Evolutionary conservation across 2,329 filamentous ascomycete species (phyloP), one percentile per base, ranked within the genome.

Genomic region (Tympanopsis confertula): DNA sequence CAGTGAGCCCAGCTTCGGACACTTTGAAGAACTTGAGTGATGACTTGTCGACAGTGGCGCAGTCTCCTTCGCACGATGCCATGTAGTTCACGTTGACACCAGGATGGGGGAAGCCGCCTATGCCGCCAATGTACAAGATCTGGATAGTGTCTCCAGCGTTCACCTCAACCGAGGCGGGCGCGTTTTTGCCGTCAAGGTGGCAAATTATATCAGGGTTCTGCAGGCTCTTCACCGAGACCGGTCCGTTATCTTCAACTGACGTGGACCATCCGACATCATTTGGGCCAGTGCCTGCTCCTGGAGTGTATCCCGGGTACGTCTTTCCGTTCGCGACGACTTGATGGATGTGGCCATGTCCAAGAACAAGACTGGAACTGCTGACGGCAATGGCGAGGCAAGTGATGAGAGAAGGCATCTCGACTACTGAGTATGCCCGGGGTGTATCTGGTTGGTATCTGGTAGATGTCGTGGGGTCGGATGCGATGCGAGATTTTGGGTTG

Each of bases 101-200:
- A 24, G 53, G 57, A 52, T 73, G 69, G 4, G 67, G 66, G 67
- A 67, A 71, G n/a, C n/a, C n/a, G n/a, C n/a, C n/a, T n/a, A n/a
- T n/a, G n/a, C n/a, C n/a, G 2, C 52, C 51, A 38, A 58, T 61
- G 68, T 68, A 72, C 45, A 62, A 56, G 32, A 71, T 50, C 19
- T 61, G 59, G 42, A 72, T 52, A 35, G 51, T 53, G 42, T 61
- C 58, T 20, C 68, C 68, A 3, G 68, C 66, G 4, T 54, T 47
- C 24, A 70, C 56, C 12, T 54, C 51, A 4, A 63, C 60, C 36
- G 59, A 56, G 3, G 57, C 57, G 15, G 53, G 49, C 1, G 56
- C 67, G 13, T 63, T 56, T 3, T 52, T 57, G 5, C 59, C 59
- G 10, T 55, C 50, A n/a, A 54, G 56, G 49, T 70, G 65, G 50